Percentiles rank a stretch among this genome's conserved stretches.
Evolutionary conservation across 306 rosid species (phyloP).

Genomic region (Urtica urens): DNA sequence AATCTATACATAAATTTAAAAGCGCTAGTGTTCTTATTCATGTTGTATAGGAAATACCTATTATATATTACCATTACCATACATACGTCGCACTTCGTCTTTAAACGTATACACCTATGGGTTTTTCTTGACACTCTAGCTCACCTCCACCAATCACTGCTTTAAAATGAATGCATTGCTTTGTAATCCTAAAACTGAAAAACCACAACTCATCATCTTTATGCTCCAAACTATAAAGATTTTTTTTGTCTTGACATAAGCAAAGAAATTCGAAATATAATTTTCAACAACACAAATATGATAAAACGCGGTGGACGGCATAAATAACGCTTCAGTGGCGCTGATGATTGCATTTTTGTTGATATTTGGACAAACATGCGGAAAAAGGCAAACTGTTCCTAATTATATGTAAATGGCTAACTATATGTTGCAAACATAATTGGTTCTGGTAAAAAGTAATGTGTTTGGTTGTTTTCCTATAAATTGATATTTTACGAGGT

Average conservation of each 20-base stretch:
- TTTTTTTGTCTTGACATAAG: slow-evolving; percentile 3
- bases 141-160: no score
- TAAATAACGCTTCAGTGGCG: slow-evolving; percentile 6
- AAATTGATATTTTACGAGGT: slow-evolving; percentile 7
- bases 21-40: no score
- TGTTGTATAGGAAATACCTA: no score
- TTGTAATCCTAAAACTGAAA: no score
- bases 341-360: neutral
- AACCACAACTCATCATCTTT: no score
- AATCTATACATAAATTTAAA: no score
- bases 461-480: neutral
- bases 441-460: neutral
- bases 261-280: neutral
- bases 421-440: neutral
- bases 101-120: no score
- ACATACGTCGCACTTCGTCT: no score
- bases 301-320: slow-evolving; percentile 10
- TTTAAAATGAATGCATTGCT: no score
- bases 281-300: slow-evolving; percentile 1
- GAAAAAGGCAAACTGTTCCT: neutral
- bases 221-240: neutral
- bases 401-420: neutral
- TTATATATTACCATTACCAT: no score
- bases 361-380: neutral
- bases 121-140: no score